Evolutionary conservation across 2,329 filamentous ascomycete genomes (phyloP), one percentile per base, ranked within the genome.

Genomic region (Macroventuria anomochaeta): DNA sequence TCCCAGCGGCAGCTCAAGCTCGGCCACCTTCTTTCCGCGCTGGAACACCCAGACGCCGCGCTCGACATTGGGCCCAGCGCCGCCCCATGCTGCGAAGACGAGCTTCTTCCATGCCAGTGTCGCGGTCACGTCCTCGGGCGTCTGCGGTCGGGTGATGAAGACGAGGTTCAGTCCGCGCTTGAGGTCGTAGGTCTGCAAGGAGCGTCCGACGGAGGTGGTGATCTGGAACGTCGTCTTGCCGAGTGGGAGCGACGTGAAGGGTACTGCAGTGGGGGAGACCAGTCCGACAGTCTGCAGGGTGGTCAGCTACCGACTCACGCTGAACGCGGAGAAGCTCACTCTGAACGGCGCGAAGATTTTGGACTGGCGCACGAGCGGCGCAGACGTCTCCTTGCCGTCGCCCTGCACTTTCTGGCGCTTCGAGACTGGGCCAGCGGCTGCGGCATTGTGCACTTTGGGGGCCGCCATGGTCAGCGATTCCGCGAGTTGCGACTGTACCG

Each of bases 171-270:
- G 83, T 39, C 93, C 93, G 66, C 88, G 86, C 74, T 89, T 91
- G 57, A 99, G 79, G 73, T 99, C 95, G 79, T 99, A 99, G 0
- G 95, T 99, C 76, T 99, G 95, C 39, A 99, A 83, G 54, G 88
- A 91, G 67, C 88, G 85, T 58, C 93, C 95, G 57, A 96, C 90
- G 0, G 91, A 97, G 25, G 95, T 99, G 28, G 95, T 97, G 75
- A 99, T 91, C 74, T 99, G 95, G 72, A 96, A 99, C 3, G 92
- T 96, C 0, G 91, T 93, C 77, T 96, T 96, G 53, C 95, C 95
- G 13, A 96, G 81, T 0, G 93, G 90, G 26, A 96, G 84, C 5
- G 89, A 89, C 2, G 93, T 93, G 71, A 99, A 97, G 0, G 95
- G 93, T 0, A 97, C 91, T 41, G 82, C 78, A 2, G 93, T 97